Percentiles rank a stretch among this genome's conserved stretches.
Conservation (phyloP, 177 flowering plant species). For the Telopea speciosissima region DNA sequence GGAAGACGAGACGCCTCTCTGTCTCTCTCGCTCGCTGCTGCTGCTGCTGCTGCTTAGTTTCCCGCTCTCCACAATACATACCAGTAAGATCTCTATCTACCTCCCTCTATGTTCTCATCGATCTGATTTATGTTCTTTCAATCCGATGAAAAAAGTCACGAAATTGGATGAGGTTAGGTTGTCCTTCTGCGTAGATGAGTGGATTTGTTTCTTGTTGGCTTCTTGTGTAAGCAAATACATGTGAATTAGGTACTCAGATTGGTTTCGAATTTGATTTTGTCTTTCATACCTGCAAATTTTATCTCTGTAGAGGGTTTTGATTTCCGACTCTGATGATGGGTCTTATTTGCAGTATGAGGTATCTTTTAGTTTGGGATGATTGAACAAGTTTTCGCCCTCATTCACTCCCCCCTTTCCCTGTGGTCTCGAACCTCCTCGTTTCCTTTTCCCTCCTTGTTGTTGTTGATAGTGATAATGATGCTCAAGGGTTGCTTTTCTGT, state of each 20-base stretch:
- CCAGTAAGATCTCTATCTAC: not conserved
- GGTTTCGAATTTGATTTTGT: not conserved
- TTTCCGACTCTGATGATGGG: no score
- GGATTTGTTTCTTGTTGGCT: not conserved
- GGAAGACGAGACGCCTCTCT: not conserved
- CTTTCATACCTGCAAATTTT: not conserved
- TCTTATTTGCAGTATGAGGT: no score
- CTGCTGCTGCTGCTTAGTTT: not conserved
- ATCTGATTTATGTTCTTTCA: not conserved
- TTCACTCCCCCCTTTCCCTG: no score
- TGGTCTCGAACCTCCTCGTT: no score
- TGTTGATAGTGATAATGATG: no score
- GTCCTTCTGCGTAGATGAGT: no score
- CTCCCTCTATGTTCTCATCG: not conserved
- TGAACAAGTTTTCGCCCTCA: no score
- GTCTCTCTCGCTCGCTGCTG: not conserved
- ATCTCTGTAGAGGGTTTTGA: no score
- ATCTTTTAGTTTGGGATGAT: no score
- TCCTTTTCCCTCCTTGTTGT: no score
- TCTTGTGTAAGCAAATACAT: not conserved
- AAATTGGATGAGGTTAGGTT: not conserved
- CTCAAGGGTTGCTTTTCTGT: no score
- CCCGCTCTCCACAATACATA: not conserved
- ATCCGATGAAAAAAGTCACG: not conserved
- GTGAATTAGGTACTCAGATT: no score